Conservation (phyloP, 352 stramenopile species). For the Saprolegnia diclina region DNA sequence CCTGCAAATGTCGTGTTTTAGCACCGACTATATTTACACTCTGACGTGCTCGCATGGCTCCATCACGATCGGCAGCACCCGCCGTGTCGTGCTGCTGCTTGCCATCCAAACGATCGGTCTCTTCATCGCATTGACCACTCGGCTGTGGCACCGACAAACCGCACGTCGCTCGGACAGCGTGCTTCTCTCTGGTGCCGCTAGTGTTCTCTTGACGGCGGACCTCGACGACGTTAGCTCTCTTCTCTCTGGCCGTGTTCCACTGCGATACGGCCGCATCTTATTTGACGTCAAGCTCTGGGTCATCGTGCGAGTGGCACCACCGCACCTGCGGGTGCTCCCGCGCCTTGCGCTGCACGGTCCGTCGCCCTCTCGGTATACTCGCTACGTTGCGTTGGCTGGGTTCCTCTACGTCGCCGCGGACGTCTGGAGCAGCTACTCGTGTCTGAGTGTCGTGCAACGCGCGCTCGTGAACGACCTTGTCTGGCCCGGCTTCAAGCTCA, state of each 20-base stretch:
- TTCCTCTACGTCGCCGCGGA: background rate
- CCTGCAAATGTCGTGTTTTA: background rate
- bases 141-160: background rate
- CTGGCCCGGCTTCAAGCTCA: background rate
- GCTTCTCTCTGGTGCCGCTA: background rate
- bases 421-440: background rate
- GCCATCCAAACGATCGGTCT: background rate
- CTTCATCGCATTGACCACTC: background rate
- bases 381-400: background rate
- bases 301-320: background rate
- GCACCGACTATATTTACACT: background rate
- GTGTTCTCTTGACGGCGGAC: background rate
- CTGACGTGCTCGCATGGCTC: background rate
- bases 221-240: background rate
- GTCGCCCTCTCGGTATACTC: background rate
- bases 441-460: background rate
- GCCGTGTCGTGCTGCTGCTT: background rate
- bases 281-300: slow-evolving; percentile 23
- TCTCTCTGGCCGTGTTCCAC: background rate
- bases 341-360: background rate
- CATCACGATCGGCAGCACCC: background rate
- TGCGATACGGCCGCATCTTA: background rate
- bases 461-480: background rate
- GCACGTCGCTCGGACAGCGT: background rate
- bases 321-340: background rate